Evolutionary conservation across 805 yeast species (phyloP).

Genomic region (Yarrowia sp.): DNA sequence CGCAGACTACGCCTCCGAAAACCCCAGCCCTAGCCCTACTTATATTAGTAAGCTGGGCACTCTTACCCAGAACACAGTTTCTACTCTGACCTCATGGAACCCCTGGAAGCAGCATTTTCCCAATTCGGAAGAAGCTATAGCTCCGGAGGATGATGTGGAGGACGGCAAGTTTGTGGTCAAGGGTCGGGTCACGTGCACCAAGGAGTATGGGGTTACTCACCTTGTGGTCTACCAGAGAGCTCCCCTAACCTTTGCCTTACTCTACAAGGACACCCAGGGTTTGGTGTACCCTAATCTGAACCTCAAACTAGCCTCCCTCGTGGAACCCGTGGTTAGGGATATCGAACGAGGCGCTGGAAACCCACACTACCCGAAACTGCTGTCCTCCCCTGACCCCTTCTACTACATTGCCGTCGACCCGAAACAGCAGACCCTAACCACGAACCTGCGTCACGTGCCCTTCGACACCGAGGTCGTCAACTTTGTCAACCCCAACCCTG

Average conservation of each 20-base stretch:
- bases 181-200: conserved; percentile 5
- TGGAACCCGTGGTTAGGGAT: conserved; percentile 45
- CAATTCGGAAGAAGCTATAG: conserved; percentile 35
- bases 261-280: conserved; percentile 38
- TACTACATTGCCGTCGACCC: conserved; percentile 43
- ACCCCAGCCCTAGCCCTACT: not conserved
- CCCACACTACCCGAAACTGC: conserved; percentile 13
- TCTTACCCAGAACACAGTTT: not conserved
- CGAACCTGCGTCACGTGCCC: conserved; percentile 25
- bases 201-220: conserved; percentile 20
- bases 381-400: conserved; percentile 14
- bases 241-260: conserved; percentile 44
- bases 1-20: conserved; percentile 11
- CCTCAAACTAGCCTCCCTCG: conserved; percentile 44
- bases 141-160: conserved; percentile 29
- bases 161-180: conserved; percentile 8
- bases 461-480: conserved; percentile 9
- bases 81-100: conserved; percentile 6
- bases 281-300: conserved; percentile 43
- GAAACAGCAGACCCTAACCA: conserved; percentile 5
- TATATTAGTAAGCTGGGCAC: conserved; percentile 17
- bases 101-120: conserved; percentile 35
- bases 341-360: conserved; percentile 29
- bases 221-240: conserved; percentile 44
- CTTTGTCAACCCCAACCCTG: conserved; percentile 10